Evolutionary conservation across 1,284 basidiomycete genomes (phyloP).

Genomic region (Naganishia cerealis): DNA sequence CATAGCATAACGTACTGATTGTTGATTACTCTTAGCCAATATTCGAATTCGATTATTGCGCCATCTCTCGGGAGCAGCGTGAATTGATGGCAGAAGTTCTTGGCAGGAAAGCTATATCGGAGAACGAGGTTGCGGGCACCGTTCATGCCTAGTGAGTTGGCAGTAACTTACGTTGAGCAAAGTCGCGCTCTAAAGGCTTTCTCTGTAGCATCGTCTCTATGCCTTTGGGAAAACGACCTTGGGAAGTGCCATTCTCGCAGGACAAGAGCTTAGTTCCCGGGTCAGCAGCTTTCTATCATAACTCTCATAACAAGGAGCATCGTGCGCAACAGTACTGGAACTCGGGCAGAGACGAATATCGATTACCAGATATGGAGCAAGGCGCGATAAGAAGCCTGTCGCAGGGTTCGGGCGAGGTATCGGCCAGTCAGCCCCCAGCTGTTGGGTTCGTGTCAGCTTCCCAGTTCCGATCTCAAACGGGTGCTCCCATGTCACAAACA

Average conservation of each 20-base stretch:
- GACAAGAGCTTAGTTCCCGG: constrained; percentile 24
- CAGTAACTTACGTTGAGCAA: background rate
- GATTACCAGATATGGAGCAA: constrained; percentile 39
- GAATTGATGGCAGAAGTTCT: constrained; percentile 43
- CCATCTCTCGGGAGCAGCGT: constrained; percentile 42
- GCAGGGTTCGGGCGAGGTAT: constrained; percentile 8
- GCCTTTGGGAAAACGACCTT: constrained; percentile 10
- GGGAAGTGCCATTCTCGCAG: background rate
- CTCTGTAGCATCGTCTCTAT: background rate
- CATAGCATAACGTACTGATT: background rate
- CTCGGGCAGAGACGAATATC: constrained; percentile 50
- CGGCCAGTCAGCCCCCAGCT: constrained; percentile 19
- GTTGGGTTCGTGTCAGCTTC: constrained; percentile 34
- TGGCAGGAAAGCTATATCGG: constrained; percentile 40
- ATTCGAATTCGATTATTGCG: constrained; percentile 41
- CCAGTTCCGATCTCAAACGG: constrained; percentile 27
- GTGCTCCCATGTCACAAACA: background rate
- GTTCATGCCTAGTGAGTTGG: constrained; percentile 47
- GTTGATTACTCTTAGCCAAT: constrained; percentile 34
- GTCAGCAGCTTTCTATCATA: constrained; percentile 38
- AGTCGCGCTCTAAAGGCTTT: background rate
- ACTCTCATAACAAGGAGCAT: constrained; percentile 45
- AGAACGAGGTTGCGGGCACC: constrained; percentile 42
- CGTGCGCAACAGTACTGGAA: constrained; percentile 51
- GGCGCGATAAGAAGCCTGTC: constrained; percentile 16